Percentiles rank a stretch among this genome's conserved stretches.
These are phyloP conservation scores for Allium fistulosum DNA, from an alignment of 106 monocot species.

Conservation along the genomic window DNA sequence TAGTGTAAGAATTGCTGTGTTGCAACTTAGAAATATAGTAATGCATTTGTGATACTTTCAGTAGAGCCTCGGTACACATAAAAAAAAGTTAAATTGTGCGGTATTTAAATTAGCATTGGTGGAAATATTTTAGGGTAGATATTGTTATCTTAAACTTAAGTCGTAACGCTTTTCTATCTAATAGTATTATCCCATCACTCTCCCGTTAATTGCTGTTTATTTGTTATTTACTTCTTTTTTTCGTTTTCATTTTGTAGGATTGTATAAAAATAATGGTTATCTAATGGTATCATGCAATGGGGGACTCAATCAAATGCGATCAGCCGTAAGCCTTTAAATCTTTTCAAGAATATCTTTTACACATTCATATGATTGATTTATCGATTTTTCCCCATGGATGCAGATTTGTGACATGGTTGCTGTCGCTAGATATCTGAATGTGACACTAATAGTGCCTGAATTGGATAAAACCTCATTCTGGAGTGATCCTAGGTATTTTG, in stretches of 20 bases:
- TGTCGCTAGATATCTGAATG: slow-evolving; percentile 83
- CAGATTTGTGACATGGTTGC: slow-evolving; percentile 99
- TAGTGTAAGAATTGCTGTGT: too few relatives aligned
- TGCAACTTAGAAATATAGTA: too few relatives aligned
- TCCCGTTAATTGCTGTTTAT: too few relatives aligned
- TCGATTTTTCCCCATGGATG: not conserved
- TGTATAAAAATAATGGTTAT: slow-evolving; percentile 91
- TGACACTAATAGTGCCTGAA: slow-evolving; percentile 91
- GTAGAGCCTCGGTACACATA: too few relatives aligned
- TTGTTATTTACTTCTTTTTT: not conserved
- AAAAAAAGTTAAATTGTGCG: too few relatives aligned
- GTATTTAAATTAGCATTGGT: too few relatives aligned
- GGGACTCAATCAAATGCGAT: slow-evolving; percentile 97
- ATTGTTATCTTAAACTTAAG: too few relatives aligned
- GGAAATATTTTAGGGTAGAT: too few relatives aligned
- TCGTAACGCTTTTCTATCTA: too few relatives aligned
- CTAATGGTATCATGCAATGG: slow-evolving; percentile 98
- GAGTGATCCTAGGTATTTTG: slow-evolving; percentile 37
- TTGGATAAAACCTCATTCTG: slow-evolving; percentile 95
- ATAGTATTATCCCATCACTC: too few relatives aligned
- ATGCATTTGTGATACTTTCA: too few relatives aligned
- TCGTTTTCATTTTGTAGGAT: slow-evolving; percentile 27
- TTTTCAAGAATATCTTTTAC: not conserved
- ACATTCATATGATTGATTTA: not conserved
- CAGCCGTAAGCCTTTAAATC: slow-evolving; percentile 58